These are phyloP conservation scores for Cercospora nicotianae DNA, from an alignment of 2,329 filamentous ascomycete genomes.

Conservation along the genomic window DNA sequence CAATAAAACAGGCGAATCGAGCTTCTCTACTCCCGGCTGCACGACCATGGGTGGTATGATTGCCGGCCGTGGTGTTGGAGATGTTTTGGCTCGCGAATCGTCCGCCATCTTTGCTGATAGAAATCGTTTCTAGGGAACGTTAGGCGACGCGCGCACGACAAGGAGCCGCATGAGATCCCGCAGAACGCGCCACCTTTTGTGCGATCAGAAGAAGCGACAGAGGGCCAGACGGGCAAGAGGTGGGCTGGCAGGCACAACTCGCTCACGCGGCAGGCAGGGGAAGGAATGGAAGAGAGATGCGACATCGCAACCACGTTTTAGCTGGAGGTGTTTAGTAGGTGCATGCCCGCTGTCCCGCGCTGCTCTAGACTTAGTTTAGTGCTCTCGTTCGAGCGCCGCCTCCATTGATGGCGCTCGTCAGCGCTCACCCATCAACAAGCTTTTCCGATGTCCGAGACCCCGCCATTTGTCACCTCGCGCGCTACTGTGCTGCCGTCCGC, in stretches of 20 bases:
- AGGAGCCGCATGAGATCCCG: not conserved
- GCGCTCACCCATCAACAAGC: not conserved
- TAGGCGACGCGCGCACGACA: not conserved
- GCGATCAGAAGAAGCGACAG: not conserved
- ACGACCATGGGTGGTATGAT: conserved; percentile 34
- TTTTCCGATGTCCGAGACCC: not conserved
- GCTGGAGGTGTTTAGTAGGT: not conserved
- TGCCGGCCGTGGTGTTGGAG: conserved; percentile 15
- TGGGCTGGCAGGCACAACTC: not conserved
- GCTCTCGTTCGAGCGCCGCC: not conserved
- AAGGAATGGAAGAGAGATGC: not conserved
- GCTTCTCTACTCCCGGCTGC: conserved; percentile 35
- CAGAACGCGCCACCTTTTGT: not conserved
- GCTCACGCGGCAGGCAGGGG: not conserved
- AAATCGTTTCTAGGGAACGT: not conserved
- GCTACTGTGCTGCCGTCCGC: not conserved
- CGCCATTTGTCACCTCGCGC: not conserved
- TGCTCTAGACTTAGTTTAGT: not conserved
- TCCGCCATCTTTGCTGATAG: not conserved
- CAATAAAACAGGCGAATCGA: conserved; percentile 30
- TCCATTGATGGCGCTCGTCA: not conserved
- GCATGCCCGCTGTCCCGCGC: not conserved
- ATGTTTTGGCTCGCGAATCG: conserved; percentile 2
- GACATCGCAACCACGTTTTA: not conserved
- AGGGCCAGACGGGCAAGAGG: not conserved